Conservation (phyloP, 208 protist species). For the Wallacemonas sp. region DNA sequence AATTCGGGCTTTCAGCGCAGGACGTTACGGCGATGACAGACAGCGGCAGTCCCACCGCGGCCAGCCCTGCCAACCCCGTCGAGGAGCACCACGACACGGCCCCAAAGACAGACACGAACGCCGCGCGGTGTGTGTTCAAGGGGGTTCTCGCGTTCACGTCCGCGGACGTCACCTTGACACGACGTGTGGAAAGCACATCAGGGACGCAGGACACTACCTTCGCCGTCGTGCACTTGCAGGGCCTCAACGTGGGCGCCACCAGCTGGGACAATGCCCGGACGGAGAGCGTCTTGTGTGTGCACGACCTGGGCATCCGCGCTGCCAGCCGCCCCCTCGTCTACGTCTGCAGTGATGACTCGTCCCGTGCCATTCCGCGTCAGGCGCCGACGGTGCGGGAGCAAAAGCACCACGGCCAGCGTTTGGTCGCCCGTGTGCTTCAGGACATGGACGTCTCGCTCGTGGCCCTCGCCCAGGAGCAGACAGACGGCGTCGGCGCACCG, state of each 20-base stretch:
- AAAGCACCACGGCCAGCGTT: background rate
- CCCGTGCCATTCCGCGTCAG: background rate
- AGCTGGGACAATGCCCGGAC: background rate
- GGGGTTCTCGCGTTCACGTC: conserved; percentile 5
- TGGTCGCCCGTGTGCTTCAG: conserved; percentile 1
- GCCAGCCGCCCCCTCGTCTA: background rate
- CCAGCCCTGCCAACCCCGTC: background rate
- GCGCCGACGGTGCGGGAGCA: background rate
- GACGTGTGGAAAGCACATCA: background rate
- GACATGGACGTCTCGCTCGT: background rate
- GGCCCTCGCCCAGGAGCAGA: background rate
- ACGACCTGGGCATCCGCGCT: conserved; percentile 5
- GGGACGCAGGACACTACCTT: background rate
- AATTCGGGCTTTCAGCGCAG: conserved; percentile 57
- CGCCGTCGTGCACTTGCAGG: background rate
- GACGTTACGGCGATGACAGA: conserved; percentile 44
- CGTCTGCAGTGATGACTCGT: background rate
- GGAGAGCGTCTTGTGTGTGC: conserved; percentile 10
- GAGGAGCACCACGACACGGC: background rate
- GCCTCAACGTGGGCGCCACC: background rate
- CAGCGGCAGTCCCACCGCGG: conserved; percentile 1
- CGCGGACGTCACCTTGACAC: background rate
- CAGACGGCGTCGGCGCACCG: background rate
- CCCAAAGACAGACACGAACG: background rate
- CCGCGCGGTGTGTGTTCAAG: background rate